Base-by-base conservation (phyloP, 140 eudicot species). In the Erigeron philadelphicus region DNA sequence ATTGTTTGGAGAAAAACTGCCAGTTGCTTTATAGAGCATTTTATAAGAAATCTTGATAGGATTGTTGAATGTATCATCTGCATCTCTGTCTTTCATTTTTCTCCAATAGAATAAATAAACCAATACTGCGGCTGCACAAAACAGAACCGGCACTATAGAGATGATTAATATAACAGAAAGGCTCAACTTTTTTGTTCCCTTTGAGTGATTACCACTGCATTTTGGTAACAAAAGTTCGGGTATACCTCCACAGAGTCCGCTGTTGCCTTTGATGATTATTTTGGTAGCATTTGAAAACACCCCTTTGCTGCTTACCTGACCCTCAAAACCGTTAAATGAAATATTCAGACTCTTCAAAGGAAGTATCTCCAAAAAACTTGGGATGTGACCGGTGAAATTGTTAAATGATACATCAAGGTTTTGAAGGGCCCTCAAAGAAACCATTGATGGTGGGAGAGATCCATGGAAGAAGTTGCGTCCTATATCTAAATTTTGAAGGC, bases 371-470 rank as follows among this genome's bases (percentile, higher is more conserved):
- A 74, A 8, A 38, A 25, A 68, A 9, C 41, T 47, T 61, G 76
- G 83, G 16, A 79, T 74, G 7, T 1, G 44, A 8, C 83, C 79
- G 0, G 80, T 59, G 21, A 78, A 79, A 68, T 79, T 73, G 66
- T 68, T 79, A 11, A 11, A 9, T 0, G 83, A 79, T 8, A 74
- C 8, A 38, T 79, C 76, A 44, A 79, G 68, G 58, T 41, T 43
- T 67, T 25, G 61, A 4, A 78, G 35, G 21, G 68, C 66, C 52
- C 61, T 31, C n/a, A 78, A 60, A 11, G 72, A 64, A 15, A 23
- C 45, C 19, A 64, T 16, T 0, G 62, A 45, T 8, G 21, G 2
- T 10, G 80, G 81, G 17, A 77, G 46, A 12, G 57, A 44, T 13
- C 81, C 81, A 8, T 12, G 16, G 19, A 76, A 76, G 35, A 53